These are phyloP conservation scores for Teunomyces cretensis DNA, from an alignment of 805 yeast species.

Conservation along the genomic window DNA sequence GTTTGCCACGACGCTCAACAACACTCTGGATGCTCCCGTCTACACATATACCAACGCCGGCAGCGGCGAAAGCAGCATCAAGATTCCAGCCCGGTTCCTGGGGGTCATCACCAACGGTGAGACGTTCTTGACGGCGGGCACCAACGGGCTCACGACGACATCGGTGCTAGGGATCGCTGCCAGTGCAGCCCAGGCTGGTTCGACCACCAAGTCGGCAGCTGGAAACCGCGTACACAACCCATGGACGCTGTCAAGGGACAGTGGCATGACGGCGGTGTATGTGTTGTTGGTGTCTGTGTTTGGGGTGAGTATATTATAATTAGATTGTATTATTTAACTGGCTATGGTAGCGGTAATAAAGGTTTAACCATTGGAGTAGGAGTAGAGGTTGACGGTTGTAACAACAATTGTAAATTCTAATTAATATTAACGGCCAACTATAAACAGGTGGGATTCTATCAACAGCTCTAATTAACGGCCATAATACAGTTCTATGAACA, in stretches of 20 bases:
- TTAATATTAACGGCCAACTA: too few relatives aligned
- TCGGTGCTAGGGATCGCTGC: constrained; percentile 9
- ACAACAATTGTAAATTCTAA: too few relatives aligned
- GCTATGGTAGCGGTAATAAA: background rate
- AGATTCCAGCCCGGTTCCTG: constrained; percentile 27
- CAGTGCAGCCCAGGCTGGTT: constrained; percentile 17
- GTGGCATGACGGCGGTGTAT: background rate
- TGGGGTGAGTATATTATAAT: constrained; percentile 1
- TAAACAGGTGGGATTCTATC: too few relatives aligned
- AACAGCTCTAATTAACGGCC: too few relatives aligned
- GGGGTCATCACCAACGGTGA: constrained; percentile 27
- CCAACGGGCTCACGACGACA: background rate
- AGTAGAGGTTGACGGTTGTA: too few relatives aligned
- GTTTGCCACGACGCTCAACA: constrained; percentile 41
- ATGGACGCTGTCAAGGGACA: background rate
- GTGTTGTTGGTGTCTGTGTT: background rate
- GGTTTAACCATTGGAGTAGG: background rate
- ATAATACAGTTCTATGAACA: too few relatives aligned
- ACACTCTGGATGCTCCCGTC: constrained; percentile 6
- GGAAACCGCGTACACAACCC: constrained; percentile 1
- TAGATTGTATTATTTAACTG: background rate
- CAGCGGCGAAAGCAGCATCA: constrained; percentile 13
- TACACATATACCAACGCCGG: constrained; percentile 20
- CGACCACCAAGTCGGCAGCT: constrained; percentile 9
- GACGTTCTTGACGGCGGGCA: constrained; percentile 24